Percentiles rank a stretch among this genome's conserved stretches.
Evolutionary conservation across 192 early-diverging fungal genomes (phyloP).

Genomic region (Rhizoclosmatium globosum): DNA sequence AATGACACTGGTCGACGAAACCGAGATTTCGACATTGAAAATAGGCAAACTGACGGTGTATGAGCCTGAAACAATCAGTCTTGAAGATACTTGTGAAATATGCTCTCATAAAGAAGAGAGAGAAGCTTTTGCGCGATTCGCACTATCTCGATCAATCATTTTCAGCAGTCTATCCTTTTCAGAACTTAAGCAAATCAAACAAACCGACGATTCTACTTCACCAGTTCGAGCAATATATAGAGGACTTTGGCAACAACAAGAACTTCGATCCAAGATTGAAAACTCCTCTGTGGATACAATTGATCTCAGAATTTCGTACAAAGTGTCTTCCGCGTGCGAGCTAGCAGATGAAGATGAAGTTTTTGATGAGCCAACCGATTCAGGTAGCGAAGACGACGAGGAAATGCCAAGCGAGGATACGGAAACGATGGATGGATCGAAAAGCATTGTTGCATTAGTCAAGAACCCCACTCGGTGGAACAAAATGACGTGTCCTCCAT

Average conservation of each 20-base stretch:
- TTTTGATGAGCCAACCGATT: neutral
- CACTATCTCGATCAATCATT: conserved; percentile 31
- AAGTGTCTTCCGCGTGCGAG: neutral
- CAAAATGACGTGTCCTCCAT: conserved; percentile 10
- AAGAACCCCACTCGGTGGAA: neutral
- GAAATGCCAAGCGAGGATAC: conserved; percentile 46
- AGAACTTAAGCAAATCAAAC: conserved; percentile 19
- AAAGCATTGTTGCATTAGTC: conserved; percentile 17
- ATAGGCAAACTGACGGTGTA: no score
- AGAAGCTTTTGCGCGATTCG: neutral
- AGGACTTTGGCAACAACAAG: conserved; percentile 33
- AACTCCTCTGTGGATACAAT: neutral
- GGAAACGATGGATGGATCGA: conserved; percentile 47
- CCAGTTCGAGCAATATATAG: neutral
- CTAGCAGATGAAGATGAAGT: neutral
- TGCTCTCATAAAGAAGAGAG: neutral
- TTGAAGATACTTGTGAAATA: no score
- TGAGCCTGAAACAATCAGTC: no score
- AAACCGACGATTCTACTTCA: neutral
- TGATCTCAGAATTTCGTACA: conserved; percentile 24
- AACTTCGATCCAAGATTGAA: conserved; percentile 26
- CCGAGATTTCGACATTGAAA: neutral
- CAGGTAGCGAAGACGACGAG: neutral
- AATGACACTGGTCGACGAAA: neutral
- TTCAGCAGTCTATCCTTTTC: conserved; percentile 29